phyloP scores from a whole-genome alignment of 306 rosid genomes.

The Glycyrrhiza uralensis region DNA sequence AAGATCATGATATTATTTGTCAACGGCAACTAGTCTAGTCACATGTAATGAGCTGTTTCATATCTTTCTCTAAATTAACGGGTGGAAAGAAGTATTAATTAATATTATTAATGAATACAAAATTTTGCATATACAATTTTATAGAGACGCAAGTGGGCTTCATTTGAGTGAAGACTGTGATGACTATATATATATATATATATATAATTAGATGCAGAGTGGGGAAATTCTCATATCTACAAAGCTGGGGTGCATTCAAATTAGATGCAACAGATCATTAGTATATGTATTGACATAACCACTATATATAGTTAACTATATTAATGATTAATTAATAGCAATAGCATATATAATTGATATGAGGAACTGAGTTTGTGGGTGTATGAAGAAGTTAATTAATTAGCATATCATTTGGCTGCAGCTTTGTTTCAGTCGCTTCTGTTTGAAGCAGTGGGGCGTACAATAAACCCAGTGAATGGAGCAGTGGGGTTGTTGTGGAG shows the following conservation, averaged over 20 bases:
- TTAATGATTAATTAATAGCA: neutral
- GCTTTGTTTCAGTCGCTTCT: slow-evolving; percentile 78
- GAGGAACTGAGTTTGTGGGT: neutral
- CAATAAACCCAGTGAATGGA: slow-evolving; percentile 77
- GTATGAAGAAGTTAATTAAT: neutral
- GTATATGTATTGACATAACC: neutral
- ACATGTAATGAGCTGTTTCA: too few species aligned
- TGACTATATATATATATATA: neutral
- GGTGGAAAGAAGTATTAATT: too few species aligned
- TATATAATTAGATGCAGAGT: neutral
- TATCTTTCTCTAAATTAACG: neutral
- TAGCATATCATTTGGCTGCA: slow-evolving; percentile 18
- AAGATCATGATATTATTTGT: neutral
- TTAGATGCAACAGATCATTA: neutral
- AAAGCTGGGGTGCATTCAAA: neutral
- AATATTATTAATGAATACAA: too few species aligned
- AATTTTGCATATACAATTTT: too few species aligned
- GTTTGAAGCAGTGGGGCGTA: slow-evolving; percentile 83
- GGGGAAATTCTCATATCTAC: neutral
- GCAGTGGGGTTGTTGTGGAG: slow-evolving; percentile 71
- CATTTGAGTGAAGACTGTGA: too few species aligned
- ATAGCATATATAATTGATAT: neutral
- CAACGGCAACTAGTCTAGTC: too few species aligned
- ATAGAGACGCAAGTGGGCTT: too few species aligned
- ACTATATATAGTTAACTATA: neutral